Evolutionary conservation across 2,329 filamentous ascomycete species (phyloP), one percentile per base, ranked within the genome.

Genomic region (Colletotrichum lentis): DNA sequence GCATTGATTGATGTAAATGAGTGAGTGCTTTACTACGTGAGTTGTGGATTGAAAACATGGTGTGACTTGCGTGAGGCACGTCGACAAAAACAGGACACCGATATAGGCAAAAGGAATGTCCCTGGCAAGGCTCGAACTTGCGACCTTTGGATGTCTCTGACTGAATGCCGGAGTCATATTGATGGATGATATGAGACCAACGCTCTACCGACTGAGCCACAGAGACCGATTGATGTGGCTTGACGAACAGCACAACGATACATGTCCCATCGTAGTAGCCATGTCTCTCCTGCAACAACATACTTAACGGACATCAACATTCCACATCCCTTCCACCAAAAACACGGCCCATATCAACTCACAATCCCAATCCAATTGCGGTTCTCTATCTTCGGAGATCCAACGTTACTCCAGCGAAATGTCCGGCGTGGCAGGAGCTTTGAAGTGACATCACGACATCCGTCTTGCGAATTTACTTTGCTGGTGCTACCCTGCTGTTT

Each of bases 181-280:
- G 20, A 43, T 22, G 3, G 31, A 18, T 64, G 43, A 50, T 67
- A 67, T 67, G 65, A 67, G 65, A 67, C 65, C 65, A 67, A 67
- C 65, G 65, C 65, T 67, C 65, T 67, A 47, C 65, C 65, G 41
- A 67, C 65, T 67, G 65, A 67, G 65, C 65, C 65, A 67, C 61
- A 56, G 54, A 67, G 65, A 64, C 64, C 12, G 0, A 0, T 20
- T 43, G 3, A 1, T 60, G 24, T 55, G 47, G 47, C 47, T 27
- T 31, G 18, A 0, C 0, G 16, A 1, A 31, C n/a, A 7, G 6
- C 20, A 27, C 1, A 14, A 2, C 5, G 5, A 3, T 6, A 3
- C 12, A 43, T 43, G 41, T 43, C n/a, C 41, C n/a, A 31, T 7
- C 1, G 3, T n/a, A n/a, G 7, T 0, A 8, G 1, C 16, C 8